Base-by-base conservation (phyloP, 208 protist genomes). In the Crithidia bombi region DNA sequence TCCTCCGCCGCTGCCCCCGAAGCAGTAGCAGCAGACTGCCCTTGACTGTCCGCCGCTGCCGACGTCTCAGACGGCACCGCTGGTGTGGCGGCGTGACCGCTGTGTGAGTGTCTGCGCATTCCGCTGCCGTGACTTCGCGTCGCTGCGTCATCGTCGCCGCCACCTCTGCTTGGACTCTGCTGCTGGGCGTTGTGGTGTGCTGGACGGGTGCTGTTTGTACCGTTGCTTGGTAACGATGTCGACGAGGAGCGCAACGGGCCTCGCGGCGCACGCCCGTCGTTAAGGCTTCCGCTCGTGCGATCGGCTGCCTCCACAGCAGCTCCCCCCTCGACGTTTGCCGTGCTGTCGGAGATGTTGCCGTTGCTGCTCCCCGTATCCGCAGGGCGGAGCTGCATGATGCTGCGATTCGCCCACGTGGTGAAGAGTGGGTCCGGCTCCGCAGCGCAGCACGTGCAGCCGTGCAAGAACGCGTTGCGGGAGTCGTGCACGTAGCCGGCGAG, bases 401-500 rank as follows among this genome's bases (percentile, higher is more conserved):
- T 71, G 47, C 49, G 71, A 39, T 65, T 77, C 14, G 61, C 39
- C 71, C 71, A 77, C 9, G 71, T 77, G 12, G 64, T 70, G 35
- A 77, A 77, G 49, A 65, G 71, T 25, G 71, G 71, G 9, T 55
- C 71, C 30, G 71, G 64, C 21, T 69, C 56, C 0, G 64, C 32
- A 21, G 64, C 57, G 49, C 63, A 70, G 64, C 71, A 77, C 25
- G 57, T 43, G 50, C 71, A 77, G 56, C 64, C 64, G 30, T 44
- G 63, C 17, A 66, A 41, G 38, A 77, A 46, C 5, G 64, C 71
- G 41, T 77, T 65, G 58, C 67, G 71, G n/a, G 71, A 51, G 55
- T 65, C 43, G 61, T 77, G 71, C 46, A 77, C 50, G 43, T 67
- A 77, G 33, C 71, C 71, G 26, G 64, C 62, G 30, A 77, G 30